Percentiles rank a stretch among this genome's conserved stretches.
Evolutionary conservation across 768 basidiomycete species (phyloP).

Genomic region (Macrolepiota dolichaula): DNA sequence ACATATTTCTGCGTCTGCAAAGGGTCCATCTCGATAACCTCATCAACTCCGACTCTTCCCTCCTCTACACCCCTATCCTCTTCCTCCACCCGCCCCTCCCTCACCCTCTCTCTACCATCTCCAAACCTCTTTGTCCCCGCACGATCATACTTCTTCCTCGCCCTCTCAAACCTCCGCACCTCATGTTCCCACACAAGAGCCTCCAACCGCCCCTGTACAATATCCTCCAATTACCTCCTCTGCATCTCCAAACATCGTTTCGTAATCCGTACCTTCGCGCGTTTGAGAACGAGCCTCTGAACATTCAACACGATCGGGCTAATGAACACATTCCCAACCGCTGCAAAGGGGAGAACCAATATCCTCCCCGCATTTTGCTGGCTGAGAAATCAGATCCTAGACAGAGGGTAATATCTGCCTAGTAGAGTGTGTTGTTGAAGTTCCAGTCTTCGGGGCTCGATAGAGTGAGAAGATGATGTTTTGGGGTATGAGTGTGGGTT

Average conservation of each 20-base stretch:
- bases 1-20: slow-evolving; percentile 25
- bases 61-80: slow-evolving; percentile 25
- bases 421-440: slow-evolving; percentile 37
- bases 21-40: slow-evolving; percentile 24
- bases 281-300: slow-evolving; percentile 33
- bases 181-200: not conserved
- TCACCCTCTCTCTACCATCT: no score
- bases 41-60: slow-evolving; percentile 39
- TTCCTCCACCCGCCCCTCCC: no score
- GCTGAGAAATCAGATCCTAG: slow-evolving; percentile 37
- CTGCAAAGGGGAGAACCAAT: slow-evolving; percentile 35
- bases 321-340: slow-evolving; percentile 32
- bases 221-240: slow-evolving; percentile 21
- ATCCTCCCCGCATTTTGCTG: slow-evolving; percentile 20
- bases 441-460: slow-evolving; percentile 33
- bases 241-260: slow-evolving; percentile 30
- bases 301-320: slow-evolving; percentile 36
- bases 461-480: slow-evolving; percentile 36
- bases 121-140: slow-evolving; percentile 3
- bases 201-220: slow-evolving; percentile 6
- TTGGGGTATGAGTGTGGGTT: slow-evolving; percentile 41
- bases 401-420: slow-evolving; percentile 39
- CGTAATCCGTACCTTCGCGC: slow-evolving; percentile 30
- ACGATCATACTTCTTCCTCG: slow-evolving; percentile 2
- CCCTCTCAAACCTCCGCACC: slow-evolving; percentile 4